Conservation (phyloP, 192 early-diverging fungal species). For the Chytriomyces confervae region DNA sequence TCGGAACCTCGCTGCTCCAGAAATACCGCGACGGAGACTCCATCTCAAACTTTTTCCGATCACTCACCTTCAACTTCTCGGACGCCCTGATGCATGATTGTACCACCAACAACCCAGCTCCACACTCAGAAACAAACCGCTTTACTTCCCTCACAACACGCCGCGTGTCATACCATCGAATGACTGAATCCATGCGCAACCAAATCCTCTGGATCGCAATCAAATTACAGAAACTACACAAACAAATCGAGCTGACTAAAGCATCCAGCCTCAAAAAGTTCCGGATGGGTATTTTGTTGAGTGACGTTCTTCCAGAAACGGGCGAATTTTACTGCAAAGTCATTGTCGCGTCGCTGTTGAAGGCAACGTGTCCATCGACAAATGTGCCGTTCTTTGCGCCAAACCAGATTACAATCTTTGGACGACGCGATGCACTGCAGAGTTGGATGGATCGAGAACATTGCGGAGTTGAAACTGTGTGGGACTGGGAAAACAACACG, state of each 20-base stretch:
- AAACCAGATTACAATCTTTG: slow-evolving; percentile 19
- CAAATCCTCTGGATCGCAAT: slow-evolving; percentile 25
- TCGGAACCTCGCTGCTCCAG: slow-evolving; percentile 14
- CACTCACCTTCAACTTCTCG: slow-evolving; percentile 3
- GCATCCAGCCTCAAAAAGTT: neutral
- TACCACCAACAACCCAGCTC: neutral
- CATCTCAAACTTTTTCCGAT: slow-evolving; percentile 29
- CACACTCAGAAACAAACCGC: neutral
- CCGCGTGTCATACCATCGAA: slow-evolving; percentile 20
- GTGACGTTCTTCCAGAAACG: slow-evolving; percentile 31
- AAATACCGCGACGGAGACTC: slow-evolving; percentile 30
- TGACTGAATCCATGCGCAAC: slow-evolving; percentile 31
- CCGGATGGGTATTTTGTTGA: slow-evolving; percentile 5
- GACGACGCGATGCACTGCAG: slow-evolving; percentile 11
- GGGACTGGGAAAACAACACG: slow-evolving; percentile 22
- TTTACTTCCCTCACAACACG: neutral
- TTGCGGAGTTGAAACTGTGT: slow-evolving; percentile 7
- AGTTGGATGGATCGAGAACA: slow-evolving; percentile 1
- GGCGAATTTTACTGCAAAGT: slow-evolving; percentile 24
- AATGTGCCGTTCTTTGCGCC: neutral
- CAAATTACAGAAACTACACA: neutral
- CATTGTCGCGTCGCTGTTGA: slow-evolving; percentile 3
- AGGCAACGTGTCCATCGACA: neutral
- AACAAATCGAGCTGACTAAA: neutral
- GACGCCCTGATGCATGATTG: neutral